Evolutionary conservation across 176 grass and related monocot genomes (phyloP).

Genomic region (Eleusine coracana): DNA sequence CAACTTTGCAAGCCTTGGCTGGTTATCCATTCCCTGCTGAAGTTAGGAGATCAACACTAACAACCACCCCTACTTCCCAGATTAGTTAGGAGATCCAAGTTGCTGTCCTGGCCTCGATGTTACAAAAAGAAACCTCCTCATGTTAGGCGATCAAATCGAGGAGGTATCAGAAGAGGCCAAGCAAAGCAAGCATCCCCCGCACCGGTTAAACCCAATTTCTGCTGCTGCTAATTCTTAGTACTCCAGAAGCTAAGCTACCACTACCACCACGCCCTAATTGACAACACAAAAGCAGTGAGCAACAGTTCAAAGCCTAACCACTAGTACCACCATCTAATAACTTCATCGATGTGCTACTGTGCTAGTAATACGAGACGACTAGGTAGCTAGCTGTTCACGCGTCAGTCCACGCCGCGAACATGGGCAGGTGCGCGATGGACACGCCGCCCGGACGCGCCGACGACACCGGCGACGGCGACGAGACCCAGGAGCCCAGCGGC

Average conservation of each 20-base stretch:
- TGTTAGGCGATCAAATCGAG: slow-evolving; percentile 1
- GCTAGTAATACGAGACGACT: too few species aligned
- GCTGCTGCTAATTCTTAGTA: slow-evolving; percentile 5
- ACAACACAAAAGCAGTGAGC: neutral
- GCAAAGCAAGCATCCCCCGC: neutral
- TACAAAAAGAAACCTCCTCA: slow-evolving; percentile 73
- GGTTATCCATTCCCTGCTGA: neutral
- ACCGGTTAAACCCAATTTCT: neutral
- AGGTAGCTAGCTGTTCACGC: slow-evolving; percentile 33
- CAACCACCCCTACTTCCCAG: slow-evolving; percentile 23
- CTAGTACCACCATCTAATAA: too few species aligned
- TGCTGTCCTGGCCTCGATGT: slow-evolving; percentile 36
- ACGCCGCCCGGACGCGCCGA: slow-evolving; percentile 49
- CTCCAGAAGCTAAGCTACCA: neutral
- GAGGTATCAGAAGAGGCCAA: slow-evolving; percentile 31
- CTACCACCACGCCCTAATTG: neutral
- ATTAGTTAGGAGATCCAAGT: slow-evolving; percentile 28
- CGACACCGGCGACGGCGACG: slow-evolving; percentile 39
- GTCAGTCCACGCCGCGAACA: slow-evolving; percentile 89
- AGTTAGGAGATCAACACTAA: slow-evolving; percentile 26
- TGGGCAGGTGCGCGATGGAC: slow-evolving; percentile 75
- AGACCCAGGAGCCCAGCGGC: slow-evolving; percentile 56
- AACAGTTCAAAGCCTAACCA: neutral
- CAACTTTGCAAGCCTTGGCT: neutral
- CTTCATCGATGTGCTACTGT: neutral